Evolutionary conservation across 805 yeast genomes (phyloP).

Genomic region (Candida endomychidarum): DNA sequence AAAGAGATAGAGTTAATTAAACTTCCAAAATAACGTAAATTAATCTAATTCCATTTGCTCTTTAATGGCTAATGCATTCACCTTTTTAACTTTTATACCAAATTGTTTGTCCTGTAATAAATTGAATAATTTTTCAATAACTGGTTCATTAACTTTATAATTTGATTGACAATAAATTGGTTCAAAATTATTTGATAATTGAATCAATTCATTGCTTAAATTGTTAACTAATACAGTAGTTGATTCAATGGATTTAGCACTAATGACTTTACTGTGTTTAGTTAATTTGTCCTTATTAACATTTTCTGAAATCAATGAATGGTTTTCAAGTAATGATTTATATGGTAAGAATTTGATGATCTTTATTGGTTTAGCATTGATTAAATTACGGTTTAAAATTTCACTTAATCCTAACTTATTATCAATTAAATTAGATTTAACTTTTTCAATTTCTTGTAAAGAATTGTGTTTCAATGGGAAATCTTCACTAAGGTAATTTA

Average conservation of each 20-base stretch:
- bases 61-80: constrained; percentile 39
- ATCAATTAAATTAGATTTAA: constrained; percentile 56
- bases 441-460: constrained; percentile 40
- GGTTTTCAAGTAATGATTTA: constrained; percentile 59
- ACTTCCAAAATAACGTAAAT: not conserved
- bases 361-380: constrained; percentile 71
- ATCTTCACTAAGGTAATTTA: constrained; percentile 62
- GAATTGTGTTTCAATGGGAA: constrained; percentile 54
- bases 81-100: constrained; percentile 63
- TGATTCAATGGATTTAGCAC: constrained; percentile 76
- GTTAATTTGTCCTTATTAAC: constrained; percentile 63
- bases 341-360: constrained; percentile 74
- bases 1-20: no score
- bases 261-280: constrained; percentile 39
- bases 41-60: constrained; percentile 16
- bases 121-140: constrained; percentile 41
- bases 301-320: constrained; percentile 71
- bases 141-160: constrained; percentile 51
- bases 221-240: constrained; percentile 59
- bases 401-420: constrained; percentile 78
- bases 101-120: constrained; percentile 66
- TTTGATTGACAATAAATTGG: constrained; percentile 90
- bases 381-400: constrained; percentile 74
- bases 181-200: constrained; percentile 70
- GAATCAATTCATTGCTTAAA: constrained; percentile 54